Conservation (phyloP, 2,329 filamentous ascomycete species). For the Botrytis fragariae region DNA sequence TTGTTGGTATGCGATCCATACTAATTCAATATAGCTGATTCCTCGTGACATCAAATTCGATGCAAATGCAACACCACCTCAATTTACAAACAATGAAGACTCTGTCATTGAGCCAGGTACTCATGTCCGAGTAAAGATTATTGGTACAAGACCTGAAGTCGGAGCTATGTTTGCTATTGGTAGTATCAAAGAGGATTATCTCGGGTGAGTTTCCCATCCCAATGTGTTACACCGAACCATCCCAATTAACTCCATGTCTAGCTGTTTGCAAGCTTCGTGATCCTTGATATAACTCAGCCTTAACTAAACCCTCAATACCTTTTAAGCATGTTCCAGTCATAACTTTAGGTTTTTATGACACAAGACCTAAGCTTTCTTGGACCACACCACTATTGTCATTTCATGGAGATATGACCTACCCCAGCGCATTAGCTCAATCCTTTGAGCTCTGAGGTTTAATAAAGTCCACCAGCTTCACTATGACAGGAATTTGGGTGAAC, state of each 20-base stretch:
- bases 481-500: neutral
- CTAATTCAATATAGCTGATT: conserved; percentile 63
- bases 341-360: neutral
- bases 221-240: neutral
- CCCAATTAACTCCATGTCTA: conserved; percentile 20
- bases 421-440: neutral
- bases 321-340: neutral
- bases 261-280: conserved; percentile 34
- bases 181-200: conserved; percentile 85
- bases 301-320: neutral
- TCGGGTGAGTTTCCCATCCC: conserved; percentile 51
- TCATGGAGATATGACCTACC: neutral
- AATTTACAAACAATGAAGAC: conserved; percentile 93
- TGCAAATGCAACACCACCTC: conserved; percentile 91
- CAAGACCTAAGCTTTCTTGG: neutral
- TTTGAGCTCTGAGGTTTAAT: neutral
- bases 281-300: neutral
- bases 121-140: conserved; percentile 89
- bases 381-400: neutral
- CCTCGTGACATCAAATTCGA: conserved; percentile 91
- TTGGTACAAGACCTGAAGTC: conserved; percentile 90
- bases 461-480: neutral
- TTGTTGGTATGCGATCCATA: conserved; percentile 18
- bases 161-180: conserved; percentile 96
- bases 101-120: conserved; percentile 92